Percentiles rank a stretch among this genome's conserved stretches.
These are phyloP conservation scores for Rhodamnia argentea DNA, from an alignment of 345 rosid genomes.

Conservation along the genomic window DNA sequence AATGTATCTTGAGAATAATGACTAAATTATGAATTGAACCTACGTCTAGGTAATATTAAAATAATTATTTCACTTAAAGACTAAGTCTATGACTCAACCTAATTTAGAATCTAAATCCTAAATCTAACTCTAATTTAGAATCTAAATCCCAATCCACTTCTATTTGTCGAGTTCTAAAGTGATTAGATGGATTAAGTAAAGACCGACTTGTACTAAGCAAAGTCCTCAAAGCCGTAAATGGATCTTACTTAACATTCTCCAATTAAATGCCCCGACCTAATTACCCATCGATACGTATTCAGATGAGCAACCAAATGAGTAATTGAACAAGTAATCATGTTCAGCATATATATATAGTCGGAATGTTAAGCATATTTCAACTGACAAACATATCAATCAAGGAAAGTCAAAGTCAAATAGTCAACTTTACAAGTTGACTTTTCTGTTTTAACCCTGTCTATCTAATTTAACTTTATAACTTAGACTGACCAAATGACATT, in stretches of 20 bases:
- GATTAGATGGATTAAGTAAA: background rate
- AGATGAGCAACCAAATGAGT: background rate
- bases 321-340: background rate
- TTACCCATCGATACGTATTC: background rate
- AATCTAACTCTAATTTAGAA: background rate
- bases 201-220: background rate
- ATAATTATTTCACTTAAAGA: background rate
- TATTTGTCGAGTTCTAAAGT: background rate
- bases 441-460: background rate
- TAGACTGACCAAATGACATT: background rate
- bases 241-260: background rate
- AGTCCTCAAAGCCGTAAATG: background rate
- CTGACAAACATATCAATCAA: background rate
- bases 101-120: background rate
- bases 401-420: background rate
- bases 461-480: background rate
- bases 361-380: background rate
- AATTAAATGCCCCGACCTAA: background rate
- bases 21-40: background rate
- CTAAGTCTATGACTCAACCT: background rate
- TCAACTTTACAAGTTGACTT: background rate
- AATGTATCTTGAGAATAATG: background rate
- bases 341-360: no score
- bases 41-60: background rate
- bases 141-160: background rate